Conservation (phyloP, 768 basidiomycete genomes). For the Neoboletus magnificus region DNA sequence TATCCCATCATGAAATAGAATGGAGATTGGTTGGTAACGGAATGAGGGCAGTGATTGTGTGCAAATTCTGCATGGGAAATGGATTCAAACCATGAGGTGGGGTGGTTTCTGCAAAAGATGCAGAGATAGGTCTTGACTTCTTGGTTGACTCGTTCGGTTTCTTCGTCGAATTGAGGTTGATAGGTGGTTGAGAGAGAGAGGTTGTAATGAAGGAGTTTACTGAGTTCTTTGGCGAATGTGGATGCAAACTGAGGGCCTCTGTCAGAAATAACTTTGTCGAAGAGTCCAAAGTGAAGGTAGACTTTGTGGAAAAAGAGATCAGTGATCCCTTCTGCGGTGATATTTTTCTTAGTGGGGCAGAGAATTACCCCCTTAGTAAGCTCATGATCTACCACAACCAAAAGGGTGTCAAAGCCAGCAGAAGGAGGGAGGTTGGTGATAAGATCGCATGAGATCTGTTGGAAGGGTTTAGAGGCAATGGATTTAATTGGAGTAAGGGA, state of each 20-base stretch:
- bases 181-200: neutral
- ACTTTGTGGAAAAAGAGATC: no score
- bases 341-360: neutral
- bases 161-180: neutral
- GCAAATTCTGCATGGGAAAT: neutral
- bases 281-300: no score
- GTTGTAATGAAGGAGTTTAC: neutral
- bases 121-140: neutral
- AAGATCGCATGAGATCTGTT: neutral
- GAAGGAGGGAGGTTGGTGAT: neutral
- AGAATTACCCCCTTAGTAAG: neutral
- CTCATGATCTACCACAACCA: neutral
- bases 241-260: no score
- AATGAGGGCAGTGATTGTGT: neutral
- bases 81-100: fast-evolving
- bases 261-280: no score
- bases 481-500: fast-evolving
- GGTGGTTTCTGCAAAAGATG: neutral
- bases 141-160: neutral
- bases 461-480: neutral
- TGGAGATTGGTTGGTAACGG: no score
- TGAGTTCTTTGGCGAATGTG: no score
- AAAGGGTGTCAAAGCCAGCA: neutral
- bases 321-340: no score
- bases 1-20: no score